Base-by-base conservation (phyloP, 2,329 filamentous ascomycete species). In the Aureobasidium subglaciale region DNA sequence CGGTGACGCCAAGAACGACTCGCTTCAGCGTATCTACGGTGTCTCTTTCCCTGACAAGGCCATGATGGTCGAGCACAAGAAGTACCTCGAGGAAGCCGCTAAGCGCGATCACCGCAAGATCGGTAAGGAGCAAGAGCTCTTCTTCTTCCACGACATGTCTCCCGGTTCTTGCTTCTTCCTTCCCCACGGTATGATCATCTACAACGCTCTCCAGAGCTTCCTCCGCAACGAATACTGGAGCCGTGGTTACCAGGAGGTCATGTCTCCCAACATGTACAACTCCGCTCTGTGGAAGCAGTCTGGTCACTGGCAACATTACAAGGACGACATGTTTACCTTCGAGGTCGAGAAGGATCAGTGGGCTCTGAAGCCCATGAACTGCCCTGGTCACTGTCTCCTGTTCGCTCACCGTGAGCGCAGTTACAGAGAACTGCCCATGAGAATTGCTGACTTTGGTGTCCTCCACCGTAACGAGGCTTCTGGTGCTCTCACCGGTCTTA, bases 31-130 rank as follows among this genome's bases (percentile, higher is more conserved):
- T 67, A 95, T 99, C 65, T 95, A 96, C 65, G 93, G 93, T 72
- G 87, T 99, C 57, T 95, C 90, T 5, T 99, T 90, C 83, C 92
- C 92, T 3, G 90, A 96, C 73, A 97, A 99, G 82, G 95, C 96
- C 75, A 82, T 84, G 65, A 88, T 99, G 75, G 84, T 88, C 43
- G 90, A 95, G 66, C 90, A 97, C 76, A 85, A 95, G 75, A 90
- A 92, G 67, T 95, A 95, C 74, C 80, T 99, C 27, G 92, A 96
- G 66, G 93, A 99, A 74, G 93, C 93, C n/a, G 92, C 93, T 59
- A 96, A 96, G 79, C 86, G 93, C 61, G 93, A 97, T 67, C 93
- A 99, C 70, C 81, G 92, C 62, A 90, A 88, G 74, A 91, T 99
- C 63, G 93, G 91, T 61, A 88, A 86, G 68, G 91, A 97, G 60